Conservation (phyloP, 1,284 basidiomycete genomes). For the Anthracocystis walkeri region DNA sequence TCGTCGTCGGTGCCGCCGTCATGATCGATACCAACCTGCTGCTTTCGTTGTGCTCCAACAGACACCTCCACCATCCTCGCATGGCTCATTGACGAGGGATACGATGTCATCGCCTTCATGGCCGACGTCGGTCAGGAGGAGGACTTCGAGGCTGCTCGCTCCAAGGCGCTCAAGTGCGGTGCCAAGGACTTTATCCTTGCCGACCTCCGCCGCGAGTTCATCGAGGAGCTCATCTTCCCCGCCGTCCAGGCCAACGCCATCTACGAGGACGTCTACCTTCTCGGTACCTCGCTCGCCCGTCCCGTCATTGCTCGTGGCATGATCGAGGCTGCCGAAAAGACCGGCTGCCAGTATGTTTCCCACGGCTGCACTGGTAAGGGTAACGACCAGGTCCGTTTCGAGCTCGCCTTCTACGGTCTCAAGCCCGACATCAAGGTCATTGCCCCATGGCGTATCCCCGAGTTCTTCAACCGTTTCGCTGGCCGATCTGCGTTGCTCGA, state of each 20-base stretch:
- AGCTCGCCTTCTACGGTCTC: slow-evolving; percentile 98
- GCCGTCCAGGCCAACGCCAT: slow-evolving; percentile 98
- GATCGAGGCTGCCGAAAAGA: slow-evolving; percentile 90
- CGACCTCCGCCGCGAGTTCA: slow-evolving; percentile 94
- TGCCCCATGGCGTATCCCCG: slow-evolving; percentile 96
- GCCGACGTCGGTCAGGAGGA: slow-evolving; percentile 99
- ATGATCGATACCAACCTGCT: not conserved
- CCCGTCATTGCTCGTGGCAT: slow-evolving; percentile 99
- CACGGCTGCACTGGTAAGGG: slow-evolving; percentile 99
- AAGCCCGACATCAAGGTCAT: slow-evolving; percentile 99
- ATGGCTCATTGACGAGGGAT: slow-evolving; percentile 87
- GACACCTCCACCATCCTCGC: slow-evolving; percentile 69
- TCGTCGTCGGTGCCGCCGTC: not conserved
- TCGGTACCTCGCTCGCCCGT: slow-evolving; percentile 96
- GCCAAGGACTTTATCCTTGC: slow-evolving; percentile 95
- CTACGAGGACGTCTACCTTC: slow-evolving; percentile 99
- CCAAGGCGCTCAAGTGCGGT: slow-evolving; percentile 91
- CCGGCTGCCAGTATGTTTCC: slow-evolving; percentile 80
- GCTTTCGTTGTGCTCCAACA: slow-evolving; percentile 1
- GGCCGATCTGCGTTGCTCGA: slow-evolving; percentile 92
- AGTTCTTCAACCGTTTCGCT: slow-evolving; percentile 97
- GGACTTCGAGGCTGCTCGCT: slow-evolving; percentile 92
- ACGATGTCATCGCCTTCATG: slow-evolving; percentile 98
- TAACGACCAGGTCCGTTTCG: slow-evolving; percentile 99
- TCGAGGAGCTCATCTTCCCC: slow-evolving; percentile 94